Evolutionary conservation across 495 filamentous ascomycete species (phyloP).

Genomic region (Apodospora peruviana): DNA sequence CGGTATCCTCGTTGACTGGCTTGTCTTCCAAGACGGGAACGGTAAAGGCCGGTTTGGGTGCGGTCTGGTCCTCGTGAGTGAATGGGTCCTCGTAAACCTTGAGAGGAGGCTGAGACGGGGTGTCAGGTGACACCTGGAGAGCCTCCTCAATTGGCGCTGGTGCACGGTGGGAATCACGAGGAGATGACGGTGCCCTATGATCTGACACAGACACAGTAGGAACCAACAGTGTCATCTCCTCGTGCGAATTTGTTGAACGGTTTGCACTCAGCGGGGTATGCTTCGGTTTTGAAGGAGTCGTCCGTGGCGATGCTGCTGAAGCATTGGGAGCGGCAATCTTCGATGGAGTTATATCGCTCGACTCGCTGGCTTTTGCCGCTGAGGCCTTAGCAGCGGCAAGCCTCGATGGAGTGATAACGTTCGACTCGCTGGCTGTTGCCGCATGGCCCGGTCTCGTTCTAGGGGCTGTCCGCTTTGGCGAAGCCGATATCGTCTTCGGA

Average conservation of each 20-base stretch:
- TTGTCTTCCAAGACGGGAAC: slow-evolving; percentile 46
- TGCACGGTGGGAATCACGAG: neutral
- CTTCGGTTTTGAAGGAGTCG: slow-evolving; percentile 36
- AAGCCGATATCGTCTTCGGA: slow-evolving; percentile 33
- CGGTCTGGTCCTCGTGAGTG: slow-evolving; percentile 36
- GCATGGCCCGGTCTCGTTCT: slow-evolving; percentile 36
- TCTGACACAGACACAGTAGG: slow-evolving; percentile 24
- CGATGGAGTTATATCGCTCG: slow-evolving; percentile 33
- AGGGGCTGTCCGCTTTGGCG: slow-evolving; percentile 40
- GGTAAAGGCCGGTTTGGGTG: slow-evolving; percentile 34
- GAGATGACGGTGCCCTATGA: slow-evolving; percentile 7
- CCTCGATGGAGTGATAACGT: slow-evolving; percentile 32
- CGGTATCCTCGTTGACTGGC: slow-evolving; percentile 48
- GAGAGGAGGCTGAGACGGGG: slow-evolving; percentile 33
- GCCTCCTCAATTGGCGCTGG: slow-evolving; percentile 12
- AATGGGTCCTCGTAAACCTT: slow-evolving; percentile 60
- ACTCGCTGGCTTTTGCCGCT: slow-evolving; percentile 38
- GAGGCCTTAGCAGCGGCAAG: slow-evolving; percentile 16
- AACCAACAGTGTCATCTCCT: slow-evolving; percentile 48
- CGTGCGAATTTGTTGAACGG: slow-evolving; percentile 35
- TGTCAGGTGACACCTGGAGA: slow-evolving; percentile 17
- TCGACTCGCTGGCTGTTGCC: slow-evolving; percentile 41
- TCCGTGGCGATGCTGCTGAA: slow-evolving; percentile 22
- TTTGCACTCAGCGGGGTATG: slow-evolving; percentile 5
- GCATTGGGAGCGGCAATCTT: slow-evolving; percentile 21